Evolutionary conservation across 805 yeast species (phyloP).

Genomic region (Lipomyces lipofer): DNA sequence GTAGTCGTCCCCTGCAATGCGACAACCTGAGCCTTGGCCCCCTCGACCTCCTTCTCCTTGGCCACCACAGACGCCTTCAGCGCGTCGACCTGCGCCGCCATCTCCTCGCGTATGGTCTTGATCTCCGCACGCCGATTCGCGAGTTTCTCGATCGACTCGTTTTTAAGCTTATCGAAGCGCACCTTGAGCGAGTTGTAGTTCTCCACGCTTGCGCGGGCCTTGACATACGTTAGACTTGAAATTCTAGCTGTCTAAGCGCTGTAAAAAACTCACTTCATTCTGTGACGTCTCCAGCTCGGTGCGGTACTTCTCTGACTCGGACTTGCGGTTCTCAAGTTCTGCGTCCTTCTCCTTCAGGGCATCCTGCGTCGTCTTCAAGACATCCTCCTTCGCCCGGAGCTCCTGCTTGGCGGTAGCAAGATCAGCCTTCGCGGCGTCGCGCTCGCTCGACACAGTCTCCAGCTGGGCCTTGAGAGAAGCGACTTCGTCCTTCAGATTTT

Average conservation of each 20-base stretch:
- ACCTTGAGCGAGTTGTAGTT: no score
- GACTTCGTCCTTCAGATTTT: conserved; percentile 41
- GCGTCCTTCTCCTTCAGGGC: conserved; percentile 13
- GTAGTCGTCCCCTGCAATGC: conserved; percentile 27
- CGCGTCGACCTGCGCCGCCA: no score
- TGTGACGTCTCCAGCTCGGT: conserved; percentile 17
- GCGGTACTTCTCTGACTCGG: conserved; percentile 14
- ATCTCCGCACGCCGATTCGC: neutral
- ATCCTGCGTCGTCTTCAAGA: conserved; percentile 25
- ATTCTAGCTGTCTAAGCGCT: no score
- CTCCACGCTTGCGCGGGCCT: no score
- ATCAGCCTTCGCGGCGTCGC: conserved; percentile 12
- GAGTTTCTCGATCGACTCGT: neutral
- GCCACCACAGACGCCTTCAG: no score
- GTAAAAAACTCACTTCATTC: conserved; percentile 4
- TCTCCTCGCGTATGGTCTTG: no score
- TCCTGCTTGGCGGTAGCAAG: conserved; percentile 30
- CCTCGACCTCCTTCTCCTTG: conserved; percentile 17
- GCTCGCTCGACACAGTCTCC: conserved; percentile 27
- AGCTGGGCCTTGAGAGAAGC: conserved; percentile 34
- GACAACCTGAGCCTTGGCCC: conserved; percentile 14
- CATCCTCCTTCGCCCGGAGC: conserved; percentile 29
- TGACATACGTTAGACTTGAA: no score
- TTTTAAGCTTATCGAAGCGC: no score
- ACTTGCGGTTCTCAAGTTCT: conserved; percentile 12